A percentile compares a stretch with the other conserved stretches of the same genome.
Evolutionary conservation across 768 basidiomycete genomes (phyloP).

Genomic region (Lactarius indigo): DNA sequence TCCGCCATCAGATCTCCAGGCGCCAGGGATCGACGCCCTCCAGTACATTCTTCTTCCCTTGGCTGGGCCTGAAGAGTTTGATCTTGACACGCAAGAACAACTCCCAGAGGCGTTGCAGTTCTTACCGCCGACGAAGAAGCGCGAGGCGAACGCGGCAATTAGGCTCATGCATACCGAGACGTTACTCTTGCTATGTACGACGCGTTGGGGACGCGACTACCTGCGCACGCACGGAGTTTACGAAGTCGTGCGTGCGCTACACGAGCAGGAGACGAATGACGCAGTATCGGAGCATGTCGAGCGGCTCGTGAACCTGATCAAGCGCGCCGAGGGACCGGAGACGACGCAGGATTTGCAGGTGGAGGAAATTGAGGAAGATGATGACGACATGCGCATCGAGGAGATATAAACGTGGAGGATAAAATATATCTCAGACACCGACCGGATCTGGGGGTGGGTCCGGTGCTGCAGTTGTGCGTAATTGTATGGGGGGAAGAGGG

Average conservation of each 20-base stretch:
- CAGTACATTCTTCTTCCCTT: constrained; percentile 85
- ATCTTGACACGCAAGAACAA: constrained; percentile 88
- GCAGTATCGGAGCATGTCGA: constrained; percentile 87
- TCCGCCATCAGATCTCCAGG: constrained; percentile 51
- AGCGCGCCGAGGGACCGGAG: constrained; percentile 66
- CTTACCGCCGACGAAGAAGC: constrained; percentile 75
- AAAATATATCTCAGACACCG: not conserved
- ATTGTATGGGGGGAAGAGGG: not conserved
- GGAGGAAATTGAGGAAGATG: constrained; percentile 32
- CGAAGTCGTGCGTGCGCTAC: constrained; percentile 73
- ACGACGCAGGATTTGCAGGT: constrained; percentile 38
- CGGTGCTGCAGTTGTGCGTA: not conserved
- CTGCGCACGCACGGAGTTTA: constrained; percentile 81
- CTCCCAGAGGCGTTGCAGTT: constrained; percentile 84
- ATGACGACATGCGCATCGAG: constrained; percentile 69
- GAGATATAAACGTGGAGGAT: constrained; percentile 50
- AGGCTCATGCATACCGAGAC: constrained; percentile 88
- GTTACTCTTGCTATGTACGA: constrained; percentile 82
- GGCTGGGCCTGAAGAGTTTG: constrained; percentile 93
- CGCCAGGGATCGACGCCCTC: constrained; percentile 80
- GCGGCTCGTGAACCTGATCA: constrained; percentile 80
- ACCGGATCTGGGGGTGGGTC: not conserved
- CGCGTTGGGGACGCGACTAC: constrained; percentile 81
- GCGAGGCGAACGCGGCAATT: constrained; percentile 74
- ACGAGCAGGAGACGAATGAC: constrained; percentile 75